Conservation (phyloP, 1,284 basidiomycete genomes). For the Ganoderma multipileum region DNA sequence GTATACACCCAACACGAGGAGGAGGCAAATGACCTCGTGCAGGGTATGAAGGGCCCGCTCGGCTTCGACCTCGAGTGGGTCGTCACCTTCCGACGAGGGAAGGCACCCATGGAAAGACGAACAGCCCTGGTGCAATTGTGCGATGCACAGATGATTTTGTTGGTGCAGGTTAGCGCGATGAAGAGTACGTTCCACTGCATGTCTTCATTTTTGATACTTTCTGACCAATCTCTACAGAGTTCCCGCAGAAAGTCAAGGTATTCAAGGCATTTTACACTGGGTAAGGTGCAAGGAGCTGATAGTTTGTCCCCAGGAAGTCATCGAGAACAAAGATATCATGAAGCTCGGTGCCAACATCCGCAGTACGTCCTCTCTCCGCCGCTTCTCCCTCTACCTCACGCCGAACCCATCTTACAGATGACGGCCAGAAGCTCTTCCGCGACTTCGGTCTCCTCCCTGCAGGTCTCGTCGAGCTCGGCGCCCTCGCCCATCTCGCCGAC, state of each 20-base stretch:
- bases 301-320: constrained; percentile 46
- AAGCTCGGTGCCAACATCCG: constrained; percentile 70
- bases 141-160: constrained; percentile 52
- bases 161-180: constrained; percentile 67
- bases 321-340: constrained; percentile 51
- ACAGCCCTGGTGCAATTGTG: constrained; percentile 63
- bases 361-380: constrained; percentile 45
- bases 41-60: constrained; percentile 51
- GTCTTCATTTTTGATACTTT: background rate
- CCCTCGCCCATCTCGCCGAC: constrained; percentile 57
- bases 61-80: constrained; percentile 73
- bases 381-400: background rate
- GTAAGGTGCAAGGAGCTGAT: background rate
- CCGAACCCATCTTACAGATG: constrained; percentile 46
- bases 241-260: constrained; percentile 54
- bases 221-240: constrained; percentile 36
- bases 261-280: background rate
- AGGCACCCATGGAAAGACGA: constrained; percentile 41
- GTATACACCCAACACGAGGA: constrained; percentile 50
- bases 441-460: constrained; percentile 63
- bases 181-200: constrained; percentile 45
- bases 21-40: constrained; percentile 51
- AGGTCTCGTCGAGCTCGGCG: constrained; percentile 64
- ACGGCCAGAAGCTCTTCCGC: constrained; percentile 64
- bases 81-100: constrained; percentile 43